Conservation (phyloP, 106 monocot species). For the Apostasia shenzhenica region DNA sequence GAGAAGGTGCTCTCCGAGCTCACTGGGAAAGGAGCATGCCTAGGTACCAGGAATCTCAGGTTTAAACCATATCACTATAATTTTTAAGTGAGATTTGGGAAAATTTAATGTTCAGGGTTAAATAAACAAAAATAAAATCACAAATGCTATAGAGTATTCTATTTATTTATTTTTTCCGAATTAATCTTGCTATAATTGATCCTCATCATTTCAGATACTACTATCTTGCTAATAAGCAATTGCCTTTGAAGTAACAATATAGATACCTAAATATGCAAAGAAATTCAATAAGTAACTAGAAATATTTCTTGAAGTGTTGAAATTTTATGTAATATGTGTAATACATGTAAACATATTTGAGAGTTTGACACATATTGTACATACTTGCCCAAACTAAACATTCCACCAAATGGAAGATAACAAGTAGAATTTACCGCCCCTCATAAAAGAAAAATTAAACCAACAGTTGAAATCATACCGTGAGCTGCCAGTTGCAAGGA, state of each 20-base stretch:
- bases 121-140: too few relatives aligned
- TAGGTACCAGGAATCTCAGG: too few relatives aligned
- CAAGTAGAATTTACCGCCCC: not conserved
- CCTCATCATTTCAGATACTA: too few relatives aligned
- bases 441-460: not conserved
- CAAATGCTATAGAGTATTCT: too few relatives aligned
- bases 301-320: not conserved
- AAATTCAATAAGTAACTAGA: not conserved
- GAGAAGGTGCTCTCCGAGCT: too few relatives aligned
- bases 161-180: too few relatives aligned
- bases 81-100: too few relatives aligned
- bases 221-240: not conserved
- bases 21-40: too few relatives aligned
- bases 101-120: too few relatives aligned
- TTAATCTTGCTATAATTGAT: too few relatives aligned
- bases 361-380: not conserved
- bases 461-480: conserved; percentile 35
- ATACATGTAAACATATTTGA: not conserved
- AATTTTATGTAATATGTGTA: not conserved
- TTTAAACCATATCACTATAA: too few relatives aligned
- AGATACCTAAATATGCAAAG: not conserved
- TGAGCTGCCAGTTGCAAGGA: conserved; percentile 87
- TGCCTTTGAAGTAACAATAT: not conserved
- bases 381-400: not conserved
- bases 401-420: too few relatives aligned